phyloP scores from a whole-genome alignment of 257 asterid species.

The Solanum stenotomum region DNA sequence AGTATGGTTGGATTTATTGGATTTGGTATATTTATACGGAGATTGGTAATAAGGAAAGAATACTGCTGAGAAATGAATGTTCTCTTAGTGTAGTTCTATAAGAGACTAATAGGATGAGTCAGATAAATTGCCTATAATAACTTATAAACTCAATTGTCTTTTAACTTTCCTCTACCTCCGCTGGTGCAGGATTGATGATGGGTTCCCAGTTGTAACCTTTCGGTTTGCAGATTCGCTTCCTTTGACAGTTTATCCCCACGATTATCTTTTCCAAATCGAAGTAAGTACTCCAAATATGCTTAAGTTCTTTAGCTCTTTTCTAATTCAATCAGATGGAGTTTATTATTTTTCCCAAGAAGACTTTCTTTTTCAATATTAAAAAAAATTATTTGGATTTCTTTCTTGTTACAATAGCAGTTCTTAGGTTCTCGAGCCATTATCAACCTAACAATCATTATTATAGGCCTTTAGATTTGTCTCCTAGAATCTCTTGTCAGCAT shows the following conservation, averaged over 20 bases:
- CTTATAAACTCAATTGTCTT: background rate
- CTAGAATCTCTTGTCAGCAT: background rate
- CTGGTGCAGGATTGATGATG: slow-evolving; percentile 73
- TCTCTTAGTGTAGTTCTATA: background rate
- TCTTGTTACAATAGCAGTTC: background rate
- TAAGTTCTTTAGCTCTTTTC: background rate
- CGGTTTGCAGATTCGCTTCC: slow-evolving; percentile 53
- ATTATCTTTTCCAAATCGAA: slow-evolving; percentile 53
- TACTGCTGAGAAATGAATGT: background rate
- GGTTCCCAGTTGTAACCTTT: slow-evolving; percentile 75
- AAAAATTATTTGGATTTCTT: background rate
- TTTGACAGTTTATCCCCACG: slow-evolving; percentile 70
- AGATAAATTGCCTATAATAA: background rate
- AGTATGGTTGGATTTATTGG: background rate
- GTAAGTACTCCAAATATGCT: slow-evolving; percentile 37
- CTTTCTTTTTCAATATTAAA: background rate
- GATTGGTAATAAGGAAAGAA: background rate
- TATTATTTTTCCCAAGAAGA: background rate
- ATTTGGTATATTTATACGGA: background rate
- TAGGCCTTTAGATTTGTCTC: background rate
- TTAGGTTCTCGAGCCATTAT: background rate
- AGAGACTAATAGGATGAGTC: background rate
- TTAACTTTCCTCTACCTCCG: slow-evolving; percentile 4
- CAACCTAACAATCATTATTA: background rate
- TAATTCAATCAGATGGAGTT: background rate